Percentiles rank a stretch among this genome's conserved stretches.
Evolutionary conservation across 805 yeast genomes (phyloP).

Genomic region (Priceomyces carsonii): DNA sequence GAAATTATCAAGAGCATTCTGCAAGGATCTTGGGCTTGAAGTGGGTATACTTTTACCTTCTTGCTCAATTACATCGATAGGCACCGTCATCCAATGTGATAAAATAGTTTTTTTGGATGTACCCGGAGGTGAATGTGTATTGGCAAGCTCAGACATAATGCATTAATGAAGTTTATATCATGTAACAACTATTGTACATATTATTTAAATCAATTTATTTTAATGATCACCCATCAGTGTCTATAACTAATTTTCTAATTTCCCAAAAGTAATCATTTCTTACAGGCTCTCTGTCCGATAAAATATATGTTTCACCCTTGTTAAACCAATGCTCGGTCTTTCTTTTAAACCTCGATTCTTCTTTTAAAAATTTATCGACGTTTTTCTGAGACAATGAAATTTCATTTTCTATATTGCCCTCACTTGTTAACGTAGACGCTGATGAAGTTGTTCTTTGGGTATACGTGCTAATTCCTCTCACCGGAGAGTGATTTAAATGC

Average conservation of each 20-base stretch:
- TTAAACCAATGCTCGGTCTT: slow-evolving; percentile 42
- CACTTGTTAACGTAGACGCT: slow-evolving; percentile 18
- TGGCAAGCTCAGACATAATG: slow-evolving; percentile 20
- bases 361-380: slow-evolving; percentile 33
- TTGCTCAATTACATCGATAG: slow-evolving; percentile 28
- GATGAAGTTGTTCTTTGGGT: slow-evolving; percentile 39
- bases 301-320: slow-evolving; percentile 25
- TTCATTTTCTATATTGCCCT: slow-evolving; percentile 19
- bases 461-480: slow-evolving; percentile 35
- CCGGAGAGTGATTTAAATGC: slow-evolving; percentile 3
- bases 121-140: slow-evolving; percentile 38
- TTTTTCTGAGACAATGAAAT: slow-evolving; percentile 26
- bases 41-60: slow-evolving; percentile 38
- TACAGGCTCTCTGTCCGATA: slow-evolving; percentile 13
- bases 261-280: slow-evolving; percentile 41
- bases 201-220: too few species aligned
- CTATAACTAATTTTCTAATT: slow-evolving; percentile 44
- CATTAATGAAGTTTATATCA: background rate
- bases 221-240: slow-evolving; percentile 19
- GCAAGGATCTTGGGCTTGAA: slow-evolving; percentile 47
- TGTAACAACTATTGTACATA: too few species aligned
- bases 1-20: slow-evolving; percentile 43
- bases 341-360: slow-evolving; percentile 33
- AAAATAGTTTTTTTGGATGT: slow-evolving; percentile 45
- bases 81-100: slow-evolving; percentile 48